Evolutionary conservation across 192 early-diverging fungal species (phyloP), one percentile per base, ranked within the genome.

Genomic region (Entomortierella lignicola): DNA sequence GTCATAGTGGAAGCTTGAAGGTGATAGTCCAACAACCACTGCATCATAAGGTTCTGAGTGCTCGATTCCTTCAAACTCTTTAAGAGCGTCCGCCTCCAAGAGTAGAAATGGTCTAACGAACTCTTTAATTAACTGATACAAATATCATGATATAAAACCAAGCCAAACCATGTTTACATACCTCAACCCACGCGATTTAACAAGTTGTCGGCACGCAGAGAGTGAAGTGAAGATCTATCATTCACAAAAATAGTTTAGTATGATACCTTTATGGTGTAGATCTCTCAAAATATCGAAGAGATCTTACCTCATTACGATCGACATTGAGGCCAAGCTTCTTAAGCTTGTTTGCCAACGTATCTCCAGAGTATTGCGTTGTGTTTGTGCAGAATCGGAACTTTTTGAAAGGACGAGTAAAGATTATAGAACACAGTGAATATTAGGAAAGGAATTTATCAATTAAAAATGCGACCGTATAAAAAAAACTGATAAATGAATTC

Each of bases 1-100:
- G 0, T 88, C 85, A 79, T 94, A 94, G 26, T 90, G 60, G 54
- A 94, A 92, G 43, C 81, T 79, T 23, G 85, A 82, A 21, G 94
- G 95, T 1, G 93, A 90, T 32, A 97, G 81, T 0, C 96, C 96
- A 17, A 96, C 74, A 11, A 97, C 93, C 12, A 97, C 96, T 0
- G 93, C 88, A 55, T 85, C 83, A 66, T 94, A 83, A 8, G 92
- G 92, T 42, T 85, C 71, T 20, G 63, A 56, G 17, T 72, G 82
- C 12, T 81, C 77, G 25, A 91, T 71, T 8, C 85, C 91, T 26
- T 72, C 66, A 80, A 97, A 97, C 68, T 95, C 92, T 26, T 83
- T 84, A 37, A 87, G 69, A 8, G 95, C 94, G 1, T 83, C 89
- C 41, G 87, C 84, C 57, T 93, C 93, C 27, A 97, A 81, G 34